phyloP scores from a whole-genome alignment of 176 grass and related monocot species.

The Cenchrus fungigraminus region DNA sequence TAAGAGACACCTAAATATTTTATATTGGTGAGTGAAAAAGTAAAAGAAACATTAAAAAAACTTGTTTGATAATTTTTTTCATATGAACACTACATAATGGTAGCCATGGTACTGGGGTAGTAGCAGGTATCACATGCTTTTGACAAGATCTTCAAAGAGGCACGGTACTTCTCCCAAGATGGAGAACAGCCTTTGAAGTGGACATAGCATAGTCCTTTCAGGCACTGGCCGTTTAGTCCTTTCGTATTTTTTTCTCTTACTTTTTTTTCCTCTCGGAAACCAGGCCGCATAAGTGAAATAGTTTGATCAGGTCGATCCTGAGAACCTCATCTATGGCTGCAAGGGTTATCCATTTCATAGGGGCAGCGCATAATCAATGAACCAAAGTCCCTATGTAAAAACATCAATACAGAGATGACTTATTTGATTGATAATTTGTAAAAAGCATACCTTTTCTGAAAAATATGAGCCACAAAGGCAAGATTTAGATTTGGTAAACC shows the following conservation, averaged over 20 bases:
- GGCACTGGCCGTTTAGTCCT: no score
- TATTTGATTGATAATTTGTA: not conserved
- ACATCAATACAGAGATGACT: not conserved
- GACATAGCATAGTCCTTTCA: no score
- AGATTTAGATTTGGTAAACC: slow-evolving; percentile 98
- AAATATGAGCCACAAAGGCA: slow-evolving; percentile 97
- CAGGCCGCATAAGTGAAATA: no score
- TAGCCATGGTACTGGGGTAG: not conserved
- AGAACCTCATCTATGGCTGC: no score
- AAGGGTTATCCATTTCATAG: no score
- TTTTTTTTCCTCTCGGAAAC: no score
- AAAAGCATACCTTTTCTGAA: slow-evolving; percentile 84
- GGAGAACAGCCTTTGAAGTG: no score
- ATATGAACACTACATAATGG: not conserved
- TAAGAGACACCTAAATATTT: not conserved
- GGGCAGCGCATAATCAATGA: no score
- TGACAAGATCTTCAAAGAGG: no score
- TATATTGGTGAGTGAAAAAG: slow-evolving; percentile 10
- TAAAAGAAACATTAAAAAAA: not conserved
- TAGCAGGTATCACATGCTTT: slow-evolving; percentile 28
- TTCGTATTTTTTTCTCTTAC: no score
- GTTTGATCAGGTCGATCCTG: no score
- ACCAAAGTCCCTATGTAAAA: not conserved
- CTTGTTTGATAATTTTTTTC: not conserved
- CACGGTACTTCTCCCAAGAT: no score